These are phyloP conservation scores for Cupressus sempervirens DNA, from an alignment of 75 land plant genomes.

Conservation along the genomic window DNA sequence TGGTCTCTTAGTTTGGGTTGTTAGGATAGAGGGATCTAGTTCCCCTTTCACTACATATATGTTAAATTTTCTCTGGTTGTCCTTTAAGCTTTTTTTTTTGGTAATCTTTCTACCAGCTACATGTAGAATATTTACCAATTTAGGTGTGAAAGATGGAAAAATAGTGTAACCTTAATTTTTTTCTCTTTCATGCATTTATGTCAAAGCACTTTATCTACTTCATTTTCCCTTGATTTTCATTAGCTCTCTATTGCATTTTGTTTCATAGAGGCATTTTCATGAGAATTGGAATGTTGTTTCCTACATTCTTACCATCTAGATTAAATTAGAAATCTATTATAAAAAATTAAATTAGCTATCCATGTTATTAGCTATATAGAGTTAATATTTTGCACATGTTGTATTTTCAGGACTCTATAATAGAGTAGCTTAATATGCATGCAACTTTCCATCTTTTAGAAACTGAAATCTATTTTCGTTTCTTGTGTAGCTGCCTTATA, in stretches of 20 bases:
- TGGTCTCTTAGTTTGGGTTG: neutral
- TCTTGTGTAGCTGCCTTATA: slow-evolving; percentile 72
- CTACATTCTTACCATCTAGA: neutral
- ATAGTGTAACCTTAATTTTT: too few species aligned
- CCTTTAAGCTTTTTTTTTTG: too few species aligned
- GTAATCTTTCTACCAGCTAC: neutral
- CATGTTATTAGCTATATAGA: neutral
- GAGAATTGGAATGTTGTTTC: neutral
- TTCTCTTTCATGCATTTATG: neutral
- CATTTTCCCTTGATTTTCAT: neutral
- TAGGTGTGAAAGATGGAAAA: neutral
- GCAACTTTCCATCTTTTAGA: neutral
- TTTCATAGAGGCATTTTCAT: neutral
- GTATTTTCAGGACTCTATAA: neutral
- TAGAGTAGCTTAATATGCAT: neutral
- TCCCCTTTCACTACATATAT: neutral
- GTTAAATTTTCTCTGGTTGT: too few species aligned
- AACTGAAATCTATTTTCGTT: neutral
- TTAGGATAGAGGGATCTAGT: neutral
- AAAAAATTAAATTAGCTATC: neutral
- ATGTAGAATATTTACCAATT: too few species aligned
- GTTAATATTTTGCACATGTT: neutral
- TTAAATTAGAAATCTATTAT: neutral
- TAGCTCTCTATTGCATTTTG: neutral
- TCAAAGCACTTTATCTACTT: neutral